Evolutionary conservation across 768 basidiomycete species (phyloP).

Genomic region (Trametes cinnabarina): DNA sequence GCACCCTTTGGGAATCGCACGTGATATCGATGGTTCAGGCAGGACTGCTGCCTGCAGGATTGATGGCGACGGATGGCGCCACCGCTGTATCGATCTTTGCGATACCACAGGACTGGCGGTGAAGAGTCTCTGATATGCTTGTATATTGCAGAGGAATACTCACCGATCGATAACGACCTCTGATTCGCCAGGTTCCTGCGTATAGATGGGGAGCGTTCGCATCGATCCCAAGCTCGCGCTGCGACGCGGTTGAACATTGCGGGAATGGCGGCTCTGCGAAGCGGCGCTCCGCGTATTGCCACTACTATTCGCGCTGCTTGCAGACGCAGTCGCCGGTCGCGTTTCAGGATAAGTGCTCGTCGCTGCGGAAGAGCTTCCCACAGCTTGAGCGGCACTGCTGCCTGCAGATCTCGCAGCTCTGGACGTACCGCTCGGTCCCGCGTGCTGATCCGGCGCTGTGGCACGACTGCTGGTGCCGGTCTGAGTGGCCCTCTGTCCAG

Average conservation of each 20-base stretch:
- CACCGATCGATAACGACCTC: constrained; percentile 70
- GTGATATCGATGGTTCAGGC: not conserved
- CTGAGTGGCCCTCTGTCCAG: not conserved
- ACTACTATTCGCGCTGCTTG: not conserved
- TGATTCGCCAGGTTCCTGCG: constrained; percentile 79
- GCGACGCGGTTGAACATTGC: constrained; percentile 3
- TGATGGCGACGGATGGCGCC: not conserved
- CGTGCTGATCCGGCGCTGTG: not conserved
- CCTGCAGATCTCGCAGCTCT: not conserved
- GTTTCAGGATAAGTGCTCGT: not conserved
- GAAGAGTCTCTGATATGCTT: not conserved
- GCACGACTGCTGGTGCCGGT: not conserved
- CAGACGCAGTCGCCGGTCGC: too few relatives aligned
- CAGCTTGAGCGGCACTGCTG: not conserved
- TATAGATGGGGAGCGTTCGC: constrained; percentile 72
- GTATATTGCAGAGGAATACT: constrained; percentile 10
- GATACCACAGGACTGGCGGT: not conserved
- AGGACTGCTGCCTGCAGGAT: not conserved
- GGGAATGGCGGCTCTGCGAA: not conserved
- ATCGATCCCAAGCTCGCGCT: constrained; percentile 68
- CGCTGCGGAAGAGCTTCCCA: not conserved
- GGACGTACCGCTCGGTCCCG: not conserved
- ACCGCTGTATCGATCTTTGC: not conserved
- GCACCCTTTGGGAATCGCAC: not conserved
- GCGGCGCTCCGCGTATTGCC: not conserved